phyloP scores from a whole-genome alignment of 495 filamentous ascomycete species.

The Amniculicola lignicola region DNA sequence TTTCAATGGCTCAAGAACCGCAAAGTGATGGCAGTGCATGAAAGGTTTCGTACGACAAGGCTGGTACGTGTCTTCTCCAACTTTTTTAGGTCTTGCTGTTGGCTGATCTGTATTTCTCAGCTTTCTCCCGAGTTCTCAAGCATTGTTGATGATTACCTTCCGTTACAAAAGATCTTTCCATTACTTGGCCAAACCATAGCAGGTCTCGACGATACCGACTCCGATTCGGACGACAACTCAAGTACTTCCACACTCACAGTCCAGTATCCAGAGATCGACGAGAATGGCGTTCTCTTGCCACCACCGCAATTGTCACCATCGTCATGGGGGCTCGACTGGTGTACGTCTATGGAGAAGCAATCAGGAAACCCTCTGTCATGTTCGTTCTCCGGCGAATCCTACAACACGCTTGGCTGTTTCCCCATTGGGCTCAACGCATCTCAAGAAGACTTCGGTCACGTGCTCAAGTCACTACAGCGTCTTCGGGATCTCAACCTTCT shows the following conservation, averaged over 20 bases:
- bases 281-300: conserved; percentile 28
- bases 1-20: conserved; percentile 58
- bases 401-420: conserved; percentile 54
- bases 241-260: conserved; percentile 29
- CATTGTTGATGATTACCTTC: conserved; percentile 26
- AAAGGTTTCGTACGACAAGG: conserved; percentile 50
- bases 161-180: conserved; percentile 23
- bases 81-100: neutral
- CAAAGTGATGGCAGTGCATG: conserved; percentile 52
- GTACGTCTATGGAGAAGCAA: conserved; percentile 27
- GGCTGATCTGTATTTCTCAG: conserved; percentile 2
- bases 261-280: conserved; percentile 33
- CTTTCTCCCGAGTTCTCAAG: conserved; percentile 25
- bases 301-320: neutral
- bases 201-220: conserved; percentile 22
- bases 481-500: conserved; percentile 49
- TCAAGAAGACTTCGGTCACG: conserved; percentile 47
- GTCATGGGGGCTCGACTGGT: conserved; percentile 28
- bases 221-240: conserved; percentile 16
- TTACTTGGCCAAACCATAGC: conserved; percentile 20
- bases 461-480: conserved; percentile 51
- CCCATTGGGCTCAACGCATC: conserved; percentile 52
- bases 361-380: conserved; percentile 50
- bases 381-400: conserved; percentile 48
- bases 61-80: conserved; percentile 31